Evolutionary conservation across 1,284 basidiomycete species (phyloP).

Genomic region (Athelia sp.): DNA sequence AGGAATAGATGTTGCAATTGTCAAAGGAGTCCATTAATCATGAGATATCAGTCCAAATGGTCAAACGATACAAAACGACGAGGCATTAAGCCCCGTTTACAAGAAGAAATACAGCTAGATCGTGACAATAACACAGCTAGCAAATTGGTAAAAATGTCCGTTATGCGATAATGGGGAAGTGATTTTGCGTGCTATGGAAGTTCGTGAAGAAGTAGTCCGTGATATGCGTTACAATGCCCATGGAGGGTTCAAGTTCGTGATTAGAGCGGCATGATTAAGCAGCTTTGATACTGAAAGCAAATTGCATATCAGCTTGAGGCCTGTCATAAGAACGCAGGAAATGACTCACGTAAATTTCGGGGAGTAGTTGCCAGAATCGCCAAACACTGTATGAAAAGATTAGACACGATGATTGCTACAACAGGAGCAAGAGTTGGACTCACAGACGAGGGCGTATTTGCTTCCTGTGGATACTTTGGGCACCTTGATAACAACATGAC

Average conservation of each 20-base stretch:
- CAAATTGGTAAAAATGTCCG: too few relatives aligned
- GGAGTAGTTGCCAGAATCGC: slow-evolving; percentile 39
- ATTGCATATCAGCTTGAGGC: too few relatives aligned
- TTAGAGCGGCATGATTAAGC: slow-evolving; percentile 11
- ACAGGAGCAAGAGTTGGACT: slow-evolving; percentile 12
- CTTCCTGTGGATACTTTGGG: slow-evolving; percentile 22
- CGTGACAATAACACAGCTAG: too few relatives aligned
- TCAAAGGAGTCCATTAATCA: slow-evolving; percentile 14
- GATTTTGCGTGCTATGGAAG: too few relatives aligned
- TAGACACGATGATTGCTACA: background rate
- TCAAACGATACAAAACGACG: too few relatives aligned
- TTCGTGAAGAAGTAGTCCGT: background rate
- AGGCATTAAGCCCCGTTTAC: too few relatives aligned
- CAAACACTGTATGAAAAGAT: slow-evolving; percentile 25
- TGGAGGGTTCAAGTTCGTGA: background rate
- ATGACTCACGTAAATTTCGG: slow-evolving; percentile 24
- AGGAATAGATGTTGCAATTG: too few relatives aligned
- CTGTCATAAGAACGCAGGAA: too few relatives aligned
- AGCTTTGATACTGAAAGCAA: too few relatives aligned
- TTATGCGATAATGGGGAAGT: too few relatives aligned
- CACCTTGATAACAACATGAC: slow-evolving; percentile 27
- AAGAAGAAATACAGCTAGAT: too few relatives aligned
- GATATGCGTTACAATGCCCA: background rate
- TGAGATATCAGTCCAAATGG: background rate
- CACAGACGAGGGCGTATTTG: slow-evolving; percentile 32